Evolutionary conservation across 2,329 filamentous ascomycete species (phyloP), one percentile per base, ranked within the genome.

Genomic region (Nemania serpens): DNA sequence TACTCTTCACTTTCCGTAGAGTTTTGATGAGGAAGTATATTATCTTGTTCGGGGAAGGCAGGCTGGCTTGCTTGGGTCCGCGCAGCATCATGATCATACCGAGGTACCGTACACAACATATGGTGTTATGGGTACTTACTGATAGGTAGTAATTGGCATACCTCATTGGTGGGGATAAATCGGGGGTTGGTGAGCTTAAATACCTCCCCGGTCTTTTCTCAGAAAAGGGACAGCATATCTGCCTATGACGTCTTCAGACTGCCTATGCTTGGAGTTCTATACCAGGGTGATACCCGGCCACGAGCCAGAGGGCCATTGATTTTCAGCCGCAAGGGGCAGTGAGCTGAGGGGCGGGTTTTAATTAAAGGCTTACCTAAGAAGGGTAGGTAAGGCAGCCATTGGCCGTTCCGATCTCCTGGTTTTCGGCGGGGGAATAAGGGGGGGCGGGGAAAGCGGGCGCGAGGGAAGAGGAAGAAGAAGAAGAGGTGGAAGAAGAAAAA

Each of bases 161-260:
- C 36, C 36, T 43, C 6, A 20, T 17, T 37, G 47, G 29, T 36
- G 29, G 29, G 57, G 37, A 55, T 51, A 50, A 53, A 52, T 36
- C 17, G 10, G 48, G 49, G 15, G 39, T 37, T 48, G 46, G 55
- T 62, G 58, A 62, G 59, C 59, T 55, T 58, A 58, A 61, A 61
- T 46, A 33, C 33, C 20, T 37, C 39, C 18, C 39, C 29, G 45
- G 20, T 37, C 18, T 37, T 7, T 29, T 29, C 4, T 29, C 25
- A 29, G 25, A 4, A 29, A 29, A 29, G 25, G 25, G 4, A 29
- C 15, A 39, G 36, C 11, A n/a, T 39, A 39, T 10, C 11, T 39
- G 11, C 36, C 25, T 55, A 55, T 59, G 58, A 55, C 52, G 58
- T 55, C 51, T 39, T 46, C 13, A n/a, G 20, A 18, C 4, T 18